Evolutionary conservation across 805 yeast species (phyloP), one percentile per base, ranked within the genome.

Genomic region (Pichia ethanolica): DNA sequence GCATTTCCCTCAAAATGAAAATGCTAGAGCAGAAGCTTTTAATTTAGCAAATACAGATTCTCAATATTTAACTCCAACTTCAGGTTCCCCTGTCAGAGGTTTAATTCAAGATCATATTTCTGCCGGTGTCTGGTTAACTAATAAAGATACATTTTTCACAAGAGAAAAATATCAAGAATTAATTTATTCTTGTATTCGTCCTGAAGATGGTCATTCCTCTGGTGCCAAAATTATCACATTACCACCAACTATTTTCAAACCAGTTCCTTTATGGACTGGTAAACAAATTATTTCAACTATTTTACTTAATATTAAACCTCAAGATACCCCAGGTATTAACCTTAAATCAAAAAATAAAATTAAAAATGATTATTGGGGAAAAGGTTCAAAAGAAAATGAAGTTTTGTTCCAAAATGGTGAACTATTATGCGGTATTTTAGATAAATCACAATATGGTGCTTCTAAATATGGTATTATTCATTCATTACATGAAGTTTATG

Each of bases 1-100:
- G 97, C 99, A 91, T 72, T 91, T 91, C 76, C 99, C 99, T 30
- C 99, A 91, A 72, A 89, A 87, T 69, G 97, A 91, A 71, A 87
- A 88, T 59, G 99, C 98, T 9, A 83, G 90, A 65, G 91, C 98
- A 26, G 99, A 93, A 71, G 98, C 99, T 3, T 74, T 89, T 63
- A 81, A 89, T 64, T 76, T 93, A 67, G 99, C 99, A 39, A 90
- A 91, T 68, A 93, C 99, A 8, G 97, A 95, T 69, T 86, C 95
- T 53, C 99, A 93, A 72, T 93, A 93, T 68, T 76, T 93, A 66
- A 91, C 99, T 5, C 99, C 99, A 45, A 93, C 99, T 20, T 89
- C 97, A 11, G 99, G 99, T 66, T 77, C 96, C 51, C 99, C 99
- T 35, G 83, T 95, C 55, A 86, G 99, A 79, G 99, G 99, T 71